phyloP scores from a whole-genome alignment of 805 yeast species.

The Cyberlindnera euphorbiae region DNA sequence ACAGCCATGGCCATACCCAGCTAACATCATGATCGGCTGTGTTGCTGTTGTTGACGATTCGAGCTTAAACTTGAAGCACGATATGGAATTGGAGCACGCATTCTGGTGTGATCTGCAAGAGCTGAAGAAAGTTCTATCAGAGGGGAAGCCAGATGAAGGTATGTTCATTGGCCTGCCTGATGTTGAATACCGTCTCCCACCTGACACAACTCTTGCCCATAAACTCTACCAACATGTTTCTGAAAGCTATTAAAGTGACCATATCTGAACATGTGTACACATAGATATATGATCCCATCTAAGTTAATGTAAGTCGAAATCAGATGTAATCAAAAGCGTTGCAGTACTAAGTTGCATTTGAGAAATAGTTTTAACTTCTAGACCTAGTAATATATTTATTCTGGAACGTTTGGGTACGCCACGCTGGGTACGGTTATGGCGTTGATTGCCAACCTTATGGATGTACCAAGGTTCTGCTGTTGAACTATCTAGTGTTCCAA shows the following conservation, averaged over 20 bases:
- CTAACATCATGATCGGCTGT: slow-evolving; percentile 90
- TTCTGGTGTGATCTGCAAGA: slow-evolving; percentile 68
- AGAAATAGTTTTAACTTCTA: too few species aligned
- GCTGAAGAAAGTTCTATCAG: slow-evolving; percentile 36
- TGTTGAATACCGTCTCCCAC: slow-evolving; percentile 20
- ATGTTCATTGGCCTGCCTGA: slow-evolving; percentile 14
- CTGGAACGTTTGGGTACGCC: too few species aligned
- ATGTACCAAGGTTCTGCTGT: too few species aligned
- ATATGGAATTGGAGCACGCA: slow-evolving; percentile 80
- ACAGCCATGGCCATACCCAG: slow-evolving; percentile 99
- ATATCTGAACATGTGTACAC: too few species aligned
- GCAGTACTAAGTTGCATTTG: too few species aligned
- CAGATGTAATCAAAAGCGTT: too few species aligned
- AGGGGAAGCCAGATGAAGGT: slow-evolving; percentile 23
- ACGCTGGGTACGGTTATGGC: too few species aligned
- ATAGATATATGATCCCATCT: too few species aligned
- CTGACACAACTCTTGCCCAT: slow-evolving; percentile 25
- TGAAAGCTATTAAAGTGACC: slow-evolving; percentile 1
- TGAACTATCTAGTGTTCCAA: too few species aligned
- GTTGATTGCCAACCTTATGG: too few species aligned
- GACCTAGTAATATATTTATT: too few species aligned
- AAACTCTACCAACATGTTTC: slow-evolving; percentile 22
- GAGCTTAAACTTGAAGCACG: slow-evolving; percentile 61
- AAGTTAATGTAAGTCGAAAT: too few species aligned
- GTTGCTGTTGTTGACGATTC: slow-evolving; percentile 61